A percentile compares a stretch with the other conserved stretches of the same genome.
phyloP scores from a whole-genome alignment of 441 rosid species.

The Aquilaria agallochum region DNA sequence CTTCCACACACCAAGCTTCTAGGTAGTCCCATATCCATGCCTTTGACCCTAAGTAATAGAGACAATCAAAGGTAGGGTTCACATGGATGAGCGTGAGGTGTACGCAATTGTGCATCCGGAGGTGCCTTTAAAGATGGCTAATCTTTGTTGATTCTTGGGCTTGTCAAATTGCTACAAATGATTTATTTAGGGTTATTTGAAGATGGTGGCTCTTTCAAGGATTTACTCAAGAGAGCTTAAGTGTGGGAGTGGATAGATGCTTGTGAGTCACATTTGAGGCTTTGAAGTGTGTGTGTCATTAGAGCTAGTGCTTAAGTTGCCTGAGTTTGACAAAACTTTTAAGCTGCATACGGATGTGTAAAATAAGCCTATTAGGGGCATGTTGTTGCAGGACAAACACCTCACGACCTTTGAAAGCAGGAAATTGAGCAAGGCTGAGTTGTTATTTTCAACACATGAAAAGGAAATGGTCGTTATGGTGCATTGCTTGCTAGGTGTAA shows the following conservation, averaged over 20 bases:
- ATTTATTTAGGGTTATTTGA: not conserved
- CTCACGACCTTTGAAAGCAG: not conserved
- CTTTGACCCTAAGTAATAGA: no score
- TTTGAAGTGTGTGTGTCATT: not conserved
- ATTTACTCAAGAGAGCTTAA: no score
- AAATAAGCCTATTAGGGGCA: not conserved
- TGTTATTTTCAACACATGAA: not conserved
- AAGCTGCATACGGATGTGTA: slow-evolving; percentile 5
- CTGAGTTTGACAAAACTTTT: not conserved
- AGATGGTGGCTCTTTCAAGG: not conserved
- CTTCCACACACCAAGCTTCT: no score
- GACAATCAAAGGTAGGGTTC: not conserved
- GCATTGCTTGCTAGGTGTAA: not conserved
- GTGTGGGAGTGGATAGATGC: not conserved
- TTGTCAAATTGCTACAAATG: not conserved
- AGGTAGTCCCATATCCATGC: no score
- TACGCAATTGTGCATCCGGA: not conserved
- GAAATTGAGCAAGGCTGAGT: not conserved
- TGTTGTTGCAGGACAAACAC: no score
- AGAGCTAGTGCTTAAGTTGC: not conserved
- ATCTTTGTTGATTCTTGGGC: not conserved
- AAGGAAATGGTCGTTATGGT: not conserved
- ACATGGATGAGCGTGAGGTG: not conserved
- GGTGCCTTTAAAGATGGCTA: not conserved
- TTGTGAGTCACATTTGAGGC: not conserved